Percentiles rank a stretch among this genome's conserved stretches.
phyloP scores from a whole-genome alignment of 352 stramenopile species.

The Thraustotheca clavata region DNA sequence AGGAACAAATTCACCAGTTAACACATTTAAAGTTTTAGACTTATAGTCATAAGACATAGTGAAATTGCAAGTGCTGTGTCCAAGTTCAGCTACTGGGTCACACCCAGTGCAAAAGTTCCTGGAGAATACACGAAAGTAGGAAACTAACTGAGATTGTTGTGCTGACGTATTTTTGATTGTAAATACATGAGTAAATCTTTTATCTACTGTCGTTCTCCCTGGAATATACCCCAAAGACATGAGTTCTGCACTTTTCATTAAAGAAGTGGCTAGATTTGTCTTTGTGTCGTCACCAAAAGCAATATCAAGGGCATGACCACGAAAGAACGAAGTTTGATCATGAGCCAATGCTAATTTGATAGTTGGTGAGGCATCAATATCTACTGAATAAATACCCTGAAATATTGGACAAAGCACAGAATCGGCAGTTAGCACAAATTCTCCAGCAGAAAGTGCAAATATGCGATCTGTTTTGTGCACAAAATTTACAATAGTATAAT shows the following conservation, averaged over 20 bases:
- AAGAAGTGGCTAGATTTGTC: neutral
- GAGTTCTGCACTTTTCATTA: neutral
- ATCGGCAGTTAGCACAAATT: neutral
- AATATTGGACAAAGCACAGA: neutral
- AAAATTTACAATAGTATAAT: conserved; percentile 4
- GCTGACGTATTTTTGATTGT: neutral
- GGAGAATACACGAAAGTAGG: neutral
- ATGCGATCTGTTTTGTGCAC: neutral
- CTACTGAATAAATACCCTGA: neutral
- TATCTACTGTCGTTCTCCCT: neutral
- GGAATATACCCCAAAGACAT: neutral
- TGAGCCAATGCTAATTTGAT: neutral
- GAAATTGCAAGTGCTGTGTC: neutral
- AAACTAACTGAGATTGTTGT: neutral
- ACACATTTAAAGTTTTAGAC: neutral
- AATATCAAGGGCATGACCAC: neutral
- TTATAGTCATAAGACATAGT: neutral
- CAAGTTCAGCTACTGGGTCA: neutral
- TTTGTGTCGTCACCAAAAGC: neutral
- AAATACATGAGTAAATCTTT: neutral
- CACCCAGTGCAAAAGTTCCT: conserved; percentile 15
- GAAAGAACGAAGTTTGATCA: neutral
- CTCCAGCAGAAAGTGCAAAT: neutral
- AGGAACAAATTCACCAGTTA: neutral
- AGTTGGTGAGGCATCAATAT: neutral